Evolutionary conservation across 208 protist species (phyloP), one percentile per base, ranked within the genome.

Genomic region (Leishmania martiniquensis): DNA sequence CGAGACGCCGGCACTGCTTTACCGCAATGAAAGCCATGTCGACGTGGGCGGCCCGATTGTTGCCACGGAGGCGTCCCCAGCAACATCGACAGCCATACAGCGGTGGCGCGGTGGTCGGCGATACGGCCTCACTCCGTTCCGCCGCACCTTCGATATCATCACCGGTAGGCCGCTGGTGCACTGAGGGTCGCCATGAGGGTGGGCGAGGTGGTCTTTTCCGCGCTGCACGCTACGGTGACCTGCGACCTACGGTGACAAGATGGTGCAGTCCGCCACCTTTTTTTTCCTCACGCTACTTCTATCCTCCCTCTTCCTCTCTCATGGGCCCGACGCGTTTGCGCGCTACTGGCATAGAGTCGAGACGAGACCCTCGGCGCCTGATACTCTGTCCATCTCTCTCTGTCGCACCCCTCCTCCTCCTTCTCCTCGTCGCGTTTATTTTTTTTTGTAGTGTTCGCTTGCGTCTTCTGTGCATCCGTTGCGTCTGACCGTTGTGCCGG

Each of bases 121-220:
- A 22, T 84, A 81, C 34, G 55, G 72, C 29, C 75, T 59, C n/a
- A 82, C 75, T 6, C 86, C 91, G 34, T 60, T 42, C 44, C 51
- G 68, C 32, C 85, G 91, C n/a, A 51, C 74, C 9, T 93, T 85
- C 49, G 85, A 95, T 75, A 95, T 95, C 44, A 95, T 95, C 44
- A 92, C 91, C 0, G 85, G 89, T n/a, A 83, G 75, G 9, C 83
- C 87, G 1, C 20, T 87, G 37, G 55, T 75, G 32, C 63, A 59
- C 49, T 83, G 76, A 76, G n/a, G n/a, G 20, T 22, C 6, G 13
- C 17, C 34, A 37, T 42, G 6, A 67, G 10, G 62, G 20, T 22
- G 4, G 5, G 29, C 13, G n/a, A 44, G 62, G 20, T 15, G 2
- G 7, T 22, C 32, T 22, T 39, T 45, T 22, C 37, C 17, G 10